Conservation (phyloP, 805 yeast genomes). For the Yueomyces sinensis region DNA sequence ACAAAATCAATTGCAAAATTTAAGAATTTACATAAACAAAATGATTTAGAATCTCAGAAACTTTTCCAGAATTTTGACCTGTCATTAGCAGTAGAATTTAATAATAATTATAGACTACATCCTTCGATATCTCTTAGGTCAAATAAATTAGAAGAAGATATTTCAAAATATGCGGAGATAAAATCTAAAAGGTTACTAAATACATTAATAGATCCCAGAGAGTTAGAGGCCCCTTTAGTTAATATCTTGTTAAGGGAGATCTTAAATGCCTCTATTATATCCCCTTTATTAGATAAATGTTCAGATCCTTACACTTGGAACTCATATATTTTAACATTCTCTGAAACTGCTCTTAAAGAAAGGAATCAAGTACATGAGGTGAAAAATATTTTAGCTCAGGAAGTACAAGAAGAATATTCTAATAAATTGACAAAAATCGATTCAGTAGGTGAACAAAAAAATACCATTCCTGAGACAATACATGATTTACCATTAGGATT, state of each 20-base stretch:
- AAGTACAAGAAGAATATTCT: slow-evolving; percentile 26
- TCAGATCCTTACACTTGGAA: slow-evolving; percentile 73
- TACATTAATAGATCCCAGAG: slow-evolving; percentile 32
- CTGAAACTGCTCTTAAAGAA: slow-evolving; percentile 57
- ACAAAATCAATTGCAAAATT: no score
- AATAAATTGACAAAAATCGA: not conserved
- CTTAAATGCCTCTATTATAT: slow-evolving; percentile 41
- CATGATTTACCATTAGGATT: slow-evolving; percentile 4
- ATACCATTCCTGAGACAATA: slow-evolving; percentile 3
- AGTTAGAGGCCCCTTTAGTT: slow-evolving; percentile 34
- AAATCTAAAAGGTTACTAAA: slow-evolving; percentile 32
- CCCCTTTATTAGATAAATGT: slow-evolving; percentile 37
- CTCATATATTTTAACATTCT: slow-evolving; percentile 40
- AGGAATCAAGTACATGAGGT: slow-evolving; percentile 61
- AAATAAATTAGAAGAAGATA: slow-evolving; percentile 26
- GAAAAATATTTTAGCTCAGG: slow-evolving; percentile 56
- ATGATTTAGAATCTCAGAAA: not conserved
- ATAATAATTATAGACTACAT: slow-evolving; percentile 36
- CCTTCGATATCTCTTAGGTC: slow-evolving; percentile 33
- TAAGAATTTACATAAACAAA: not conserved
- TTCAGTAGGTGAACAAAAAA: not conserved
- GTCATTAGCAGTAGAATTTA: slow-evolving; percentile 29
- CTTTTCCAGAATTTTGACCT: slow-evolving; percentile 24
- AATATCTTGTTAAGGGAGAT: slow-evolving; percentile 46
- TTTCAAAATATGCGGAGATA: slow-evolving; percentile 36